phyloP scores from a whole-genome alignment of 495 filamentous ascomycete genomes.

The Neurospora sp. region DNA sequence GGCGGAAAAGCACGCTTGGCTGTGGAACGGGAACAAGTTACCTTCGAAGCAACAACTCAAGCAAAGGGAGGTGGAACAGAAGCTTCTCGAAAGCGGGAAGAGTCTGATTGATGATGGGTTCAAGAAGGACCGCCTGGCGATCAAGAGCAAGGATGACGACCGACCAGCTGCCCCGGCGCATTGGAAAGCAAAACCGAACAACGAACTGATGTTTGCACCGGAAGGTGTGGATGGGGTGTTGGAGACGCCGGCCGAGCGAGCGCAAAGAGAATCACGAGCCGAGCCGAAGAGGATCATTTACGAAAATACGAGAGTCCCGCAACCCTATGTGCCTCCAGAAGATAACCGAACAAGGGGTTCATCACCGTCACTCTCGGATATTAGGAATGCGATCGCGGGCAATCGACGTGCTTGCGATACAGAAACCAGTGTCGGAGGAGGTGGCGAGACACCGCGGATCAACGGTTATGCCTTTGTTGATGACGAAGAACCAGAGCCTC shows the following conservation, averaged over 20 bases:
- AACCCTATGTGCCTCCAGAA: slow-evolving; percentile 19
- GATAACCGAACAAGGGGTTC: slow-evolving; percentile 38
- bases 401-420: slow-evolving; percentile 52
- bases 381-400: slow-evolving; percentile 80
- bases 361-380: slow-evolving; percentile 75
- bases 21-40: slow-evolving; percentile 82
- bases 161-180: slow-evolving; percentile 69
- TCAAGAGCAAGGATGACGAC: slow-evolving; percentile 50
- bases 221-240: slow-evolving; percentile 57
- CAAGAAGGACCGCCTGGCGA: slow-evolving; percentile 41
- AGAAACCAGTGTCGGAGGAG: slow-evolving; percentile 51
- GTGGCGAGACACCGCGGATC: slow-evolving; percentile 75
- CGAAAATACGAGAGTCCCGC: slow-evolving; percentile 68
- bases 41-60: slow-evolving; percentile 79
- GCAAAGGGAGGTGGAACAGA: slow-evolving; percentile 57
- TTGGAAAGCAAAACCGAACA: slow-evolving; percentile 65
- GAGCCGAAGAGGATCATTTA: slow-evolving; percentile 70
- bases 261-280: slow-evolving; percentile 61
- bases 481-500: slow-evolving; percentile 48
- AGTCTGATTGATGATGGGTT: slow-evolving; percentile 38
- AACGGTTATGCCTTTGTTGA: slow-evolving; percentile 94
- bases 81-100: slow-evolving; percentile 43
- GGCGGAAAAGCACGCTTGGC: slow-evolving; percentile 74
- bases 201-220: slow-evolving; percentile 82
- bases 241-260: slow-evolving; percentile 55